A percentile compares a stretch with the other conserved stretches of the same genome.
These are phyloP conservation scores for Cryptococcus sp. DNA, from an alignment of 1,284 basidiomycete genomes.

Conservation along the genomic window DNA sequence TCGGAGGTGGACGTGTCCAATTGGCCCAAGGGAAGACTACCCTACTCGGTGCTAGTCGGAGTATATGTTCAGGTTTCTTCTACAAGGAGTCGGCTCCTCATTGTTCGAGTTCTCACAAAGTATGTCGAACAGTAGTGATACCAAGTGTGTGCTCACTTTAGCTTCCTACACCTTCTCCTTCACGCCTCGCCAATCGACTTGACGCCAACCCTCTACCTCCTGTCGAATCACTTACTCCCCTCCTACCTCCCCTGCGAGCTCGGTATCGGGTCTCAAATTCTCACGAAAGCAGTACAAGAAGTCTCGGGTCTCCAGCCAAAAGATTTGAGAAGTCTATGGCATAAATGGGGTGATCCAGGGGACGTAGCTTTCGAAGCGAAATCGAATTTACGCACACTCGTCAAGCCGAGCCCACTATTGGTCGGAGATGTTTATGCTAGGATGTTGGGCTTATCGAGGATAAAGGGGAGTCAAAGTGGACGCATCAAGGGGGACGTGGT, in stretches of 20 bases:
- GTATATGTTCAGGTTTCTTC: constrained; percentile 66
- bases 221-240: constrained; percentile 80
- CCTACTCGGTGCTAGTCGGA: constrained; percentile 77
- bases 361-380: constrained; percentile 83
- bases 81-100: constrained; percentile 77
- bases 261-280: constrained; percentile 68
- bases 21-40: constrained; percentile 52
- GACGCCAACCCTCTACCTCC: constrained; percentile 76
- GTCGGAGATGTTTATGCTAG: constrained; percentile 63
- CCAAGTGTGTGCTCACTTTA: constrained; percentile 11
- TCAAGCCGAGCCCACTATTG: constrained; percentile 66
- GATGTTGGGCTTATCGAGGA: constrained; percentile 60
- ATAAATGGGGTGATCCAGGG: constrained; percentile 61
- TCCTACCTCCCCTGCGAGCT: constrained; percentile 70
- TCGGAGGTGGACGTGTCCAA: constrained; percentile 46
- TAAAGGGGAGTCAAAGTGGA: constrained; percentile 69
- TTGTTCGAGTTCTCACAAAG: constrained; percentile 77
- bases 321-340: constrained; percentile 59
- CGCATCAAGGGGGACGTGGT: constrained; percentile 74
- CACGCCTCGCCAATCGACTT: constrained; percentile 66
- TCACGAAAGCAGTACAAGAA: constrained; percentile 74
- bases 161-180: constrained; percentile 63
- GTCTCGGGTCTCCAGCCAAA: constrained; percentile 70
- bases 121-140: constrained; percentile 23
- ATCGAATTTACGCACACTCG: constrained; percentile 67